Conservation (phyloP, 2,329 filamentous ascomycete genomes). For the Ophiocordyceps camponoti-rufipedis region DNA sequence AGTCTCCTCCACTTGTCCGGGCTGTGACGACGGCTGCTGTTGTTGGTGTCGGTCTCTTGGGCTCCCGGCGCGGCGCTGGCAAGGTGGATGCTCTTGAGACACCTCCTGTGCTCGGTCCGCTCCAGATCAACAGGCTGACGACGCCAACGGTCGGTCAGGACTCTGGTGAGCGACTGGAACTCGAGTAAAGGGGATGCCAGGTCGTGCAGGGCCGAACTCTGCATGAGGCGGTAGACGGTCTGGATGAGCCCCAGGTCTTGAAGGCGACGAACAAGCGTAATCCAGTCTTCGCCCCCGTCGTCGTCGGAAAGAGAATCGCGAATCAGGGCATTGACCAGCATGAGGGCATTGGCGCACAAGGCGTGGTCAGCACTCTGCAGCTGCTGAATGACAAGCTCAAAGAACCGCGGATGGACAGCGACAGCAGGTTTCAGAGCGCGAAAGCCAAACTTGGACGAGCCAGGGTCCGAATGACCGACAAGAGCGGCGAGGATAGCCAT, state of each 20-base stretch:
- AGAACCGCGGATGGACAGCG: slow-evolving; percentile 79
- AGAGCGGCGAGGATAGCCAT: slow-evolving; percentile 94
- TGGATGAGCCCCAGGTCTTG: slow-evolving; percentile 89
- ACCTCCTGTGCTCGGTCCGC: slow-evolving; percentile 70
- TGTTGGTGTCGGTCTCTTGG: slow-evolving; percentile 22
- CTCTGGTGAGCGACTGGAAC: slow-evolving; percentile 82
- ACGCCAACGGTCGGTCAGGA: slow-evolving; percentile 73
- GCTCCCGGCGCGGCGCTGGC: slow-evolving; percentile 53
- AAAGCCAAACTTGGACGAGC: slow-evolving; percentile 57
- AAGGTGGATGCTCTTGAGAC: slow-evolving; percentile 70
- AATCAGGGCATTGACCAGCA: slow-evolving; percentile 89
- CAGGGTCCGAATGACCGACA: slow-evolving; percentile 64
- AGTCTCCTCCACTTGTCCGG: slow-evolving; percentile 85
- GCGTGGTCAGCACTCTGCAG: slow-evolving; percentile 89
- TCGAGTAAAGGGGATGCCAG: slow-evolving; percentile 78
- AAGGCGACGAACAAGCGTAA: slow-evolving; percentile 81
- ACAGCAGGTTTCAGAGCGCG: slow-evolving; percentile 82
- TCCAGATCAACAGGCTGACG: slow-evolving; percentile 74
- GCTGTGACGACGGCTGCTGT: slow-evolving; percentile 40
- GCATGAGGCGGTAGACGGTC: slow-evolving; percentile 84
- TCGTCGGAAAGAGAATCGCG: slow-evolving; percentile 59
- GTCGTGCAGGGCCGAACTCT: slow-evolving; percentile 81
- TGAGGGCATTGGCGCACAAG: slow-evolving; percentile 84
- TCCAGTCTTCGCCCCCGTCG: slow-evolving; percentile 53
- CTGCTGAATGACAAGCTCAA: slow-evolving; percentile 82